phyloP scores from a whole-genome alignment of 2,329 filamentous ascomycete species.

The Didymella glomerata region DNA sequence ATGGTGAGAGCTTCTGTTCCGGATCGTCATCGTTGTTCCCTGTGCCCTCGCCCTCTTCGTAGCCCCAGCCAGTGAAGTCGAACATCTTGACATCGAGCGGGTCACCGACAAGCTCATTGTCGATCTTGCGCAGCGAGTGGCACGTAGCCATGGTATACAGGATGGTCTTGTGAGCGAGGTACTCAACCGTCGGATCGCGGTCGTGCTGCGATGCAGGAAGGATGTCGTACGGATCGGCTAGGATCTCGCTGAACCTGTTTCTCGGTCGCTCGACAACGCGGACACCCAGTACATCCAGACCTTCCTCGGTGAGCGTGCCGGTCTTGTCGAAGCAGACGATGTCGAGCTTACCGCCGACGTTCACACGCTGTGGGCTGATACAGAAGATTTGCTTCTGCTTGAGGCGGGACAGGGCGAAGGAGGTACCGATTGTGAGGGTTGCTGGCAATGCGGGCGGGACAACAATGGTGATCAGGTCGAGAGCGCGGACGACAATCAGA shows the following conservation, averaged over 20 bases:
- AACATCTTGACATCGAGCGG: constrained; percentile 99
- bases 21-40: constrained; percentile 75
- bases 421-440: constrained; percentile 94
- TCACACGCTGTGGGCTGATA: constrained; percentile 96
- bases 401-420: constrained; percentile 86
- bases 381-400: constrained; percentile 94
- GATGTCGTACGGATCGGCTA: constrained; percentile 70
- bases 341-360: constrained; percentile 94
- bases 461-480: constrained; percentile 97
- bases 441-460: constrained; percentile 94
- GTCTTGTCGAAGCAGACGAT: constrained; percentile 99
- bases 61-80: constrained; percentile 91
- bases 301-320: constrained; percentile 96
- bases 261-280: constrained; percentile 73
- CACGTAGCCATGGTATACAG: constrained; percentile 97
- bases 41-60: constrained; percentile 83
- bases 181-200: constrained; percentile 67
- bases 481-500: constrained; percentile 86
- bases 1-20: constrained; percentile 82
- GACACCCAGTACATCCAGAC: constrained; percentile 89
- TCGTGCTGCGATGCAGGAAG: constrained; percentile 64
- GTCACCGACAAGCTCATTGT: constrained; percentile 89
- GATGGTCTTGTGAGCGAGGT: constrained; percentile 71
- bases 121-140: constrained; percentile 86
- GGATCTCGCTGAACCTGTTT: constrained; percentile 76